Evolutionary conservation across 2,329 filamentous ascomycete species (phyloP).

Genomic region (Pseudocercospora crystallina): DNA sequence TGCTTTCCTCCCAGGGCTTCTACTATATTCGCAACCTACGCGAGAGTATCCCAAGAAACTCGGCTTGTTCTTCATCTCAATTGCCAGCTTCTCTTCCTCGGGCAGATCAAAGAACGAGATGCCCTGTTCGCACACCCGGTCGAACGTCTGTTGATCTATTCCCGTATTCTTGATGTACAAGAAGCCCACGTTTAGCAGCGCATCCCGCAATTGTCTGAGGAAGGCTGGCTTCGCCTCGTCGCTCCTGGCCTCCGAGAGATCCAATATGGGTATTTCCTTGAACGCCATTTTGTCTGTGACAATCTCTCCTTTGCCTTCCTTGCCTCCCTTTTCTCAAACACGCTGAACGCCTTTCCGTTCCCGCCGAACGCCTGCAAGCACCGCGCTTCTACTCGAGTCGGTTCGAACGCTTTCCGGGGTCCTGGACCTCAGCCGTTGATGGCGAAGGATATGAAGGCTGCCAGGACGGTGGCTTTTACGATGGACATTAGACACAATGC

Average conservation of each 20-base stretch:
- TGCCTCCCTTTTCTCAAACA: background rate
- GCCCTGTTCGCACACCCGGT: conserved; percentile 66
- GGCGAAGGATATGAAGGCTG: conserved; percentile 16
- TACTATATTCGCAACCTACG: conserved; percentile 5
- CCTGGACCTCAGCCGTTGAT: conserved; percentile 3
- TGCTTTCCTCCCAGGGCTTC: background rate
- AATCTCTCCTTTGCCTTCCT: conserved; percentile 1
- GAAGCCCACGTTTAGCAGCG: conserved; percentile 83
- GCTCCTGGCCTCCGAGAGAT: conserved; percentile 66
- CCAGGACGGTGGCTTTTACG: conserved; percentile 20
- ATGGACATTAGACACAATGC: conserved; percentile 16
- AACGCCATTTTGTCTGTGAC: conserved; percentile 46
- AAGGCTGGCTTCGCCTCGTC: conserved; percentile 70
- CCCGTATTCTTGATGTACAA: conserved; percentile 80
- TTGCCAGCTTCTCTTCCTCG: conserved; percentile 67
- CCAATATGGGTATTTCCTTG: conserved; percentile 72
- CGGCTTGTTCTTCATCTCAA: conserved; percentile 53
- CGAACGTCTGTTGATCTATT: conserved; percentile 64
- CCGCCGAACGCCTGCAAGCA: background rate
- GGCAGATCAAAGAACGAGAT: conserved; percentile 76
- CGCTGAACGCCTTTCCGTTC: background rate
- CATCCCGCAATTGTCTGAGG: conserved; percentile 68
- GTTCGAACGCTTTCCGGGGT: too few species aligned
- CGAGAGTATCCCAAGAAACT: conserved; percentile 29
- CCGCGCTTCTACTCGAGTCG: too few species aligned